Conservation (phyloP, 2,329 filamentous ascomycete genomes). For the Arthrobotrys megalospora region DNA sequence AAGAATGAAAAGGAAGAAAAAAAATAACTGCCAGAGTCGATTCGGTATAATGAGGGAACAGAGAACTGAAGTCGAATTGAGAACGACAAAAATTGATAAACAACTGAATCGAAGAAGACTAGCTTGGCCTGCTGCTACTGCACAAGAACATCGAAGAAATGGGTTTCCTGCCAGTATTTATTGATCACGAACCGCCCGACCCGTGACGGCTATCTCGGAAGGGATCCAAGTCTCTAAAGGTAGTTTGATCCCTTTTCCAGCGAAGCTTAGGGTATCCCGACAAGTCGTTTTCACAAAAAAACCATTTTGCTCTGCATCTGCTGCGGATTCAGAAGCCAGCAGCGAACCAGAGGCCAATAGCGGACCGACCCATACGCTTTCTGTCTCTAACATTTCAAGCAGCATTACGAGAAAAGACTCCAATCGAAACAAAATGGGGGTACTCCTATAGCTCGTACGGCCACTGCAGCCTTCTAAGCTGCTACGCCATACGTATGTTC, state of each 20-base stretch:
- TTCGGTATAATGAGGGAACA: slow-evolving; percentile 18
- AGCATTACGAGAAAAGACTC: slow-evolving; percentile 41
- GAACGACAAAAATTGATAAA: slow-evolving; percentile 20
- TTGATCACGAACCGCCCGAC: slow-evolving; percentile 37
- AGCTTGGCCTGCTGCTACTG: slow-evolving; percentile 38
- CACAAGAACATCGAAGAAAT: slow-evolving; percentile 4
- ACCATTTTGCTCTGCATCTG: slow-evolving; percentile 1
- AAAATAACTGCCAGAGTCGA: slow-evolving; percentile 51
- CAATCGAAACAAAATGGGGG: slow-evolving; percentile 49
- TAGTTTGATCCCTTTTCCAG: slow-evolving; percentile 37
- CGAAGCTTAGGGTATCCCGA: slow-evolving; percentile 1
- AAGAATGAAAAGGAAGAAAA: slow-evolving; percentile 14
- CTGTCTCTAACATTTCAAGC: slow-evolving; percentile 47
- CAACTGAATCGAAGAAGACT: slow-evolving; percentile 53
- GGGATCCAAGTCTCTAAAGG: slow-evolving; percentile 14
- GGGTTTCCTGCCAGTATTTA: slow-evolving; percentile 53
- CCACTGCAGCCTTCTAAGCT: slow-evolving; percentile 14
- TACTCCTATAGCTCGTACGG: slow-evolving; percentile 46
- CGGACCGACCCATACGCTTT: slow-evolving; percentile 37
- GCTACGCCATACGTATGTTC: slow-evolving; percentile 19
- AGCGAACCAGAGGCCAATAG: slow-evolving; percentile 35
- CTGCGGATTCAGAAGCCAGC: slow-evolving; percentile 46
- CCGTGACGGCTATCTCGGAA: slow-evolving; percentile 25
- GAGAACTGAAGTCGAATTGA: slow-evolving; percentile 27
- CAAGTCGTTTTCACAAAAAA: slow-evolving; percentile 1